Evolutionary conservation across 2,329 filamentous ascomycete species (phyloP), one percentile per base, ranked within the genome.

Genomic region (Sporothrix schenckii): DNA sequence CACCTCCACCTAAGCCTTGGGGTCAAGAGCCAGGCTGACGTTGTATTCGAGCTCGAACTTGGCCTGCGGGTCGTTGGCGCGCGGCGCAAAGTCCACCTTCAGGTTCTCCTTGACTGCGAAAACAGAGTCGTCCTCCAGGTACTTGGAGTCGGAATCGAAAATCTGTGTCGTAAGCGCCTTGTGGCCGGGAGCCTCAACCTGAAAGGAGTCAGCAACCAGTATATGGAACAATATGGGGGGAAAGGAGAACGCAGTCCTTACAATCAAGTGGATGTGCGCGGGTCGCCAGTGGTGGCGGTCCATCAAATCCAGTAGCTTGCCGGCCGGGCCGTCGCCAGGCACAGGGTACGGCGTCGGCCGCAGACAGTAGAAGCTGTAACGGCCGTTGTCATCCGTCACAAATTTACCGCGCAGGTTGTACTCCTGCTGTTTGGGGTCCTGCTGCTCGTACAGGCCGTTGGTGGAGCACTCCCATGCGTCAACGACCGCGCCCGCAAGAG

Each of bases 131-230:
- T 79, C 77, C n/a, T 74, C 72, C n/a, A 91, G 80, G 74, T 90
- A 89, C 72, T 86, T 81, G 76, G 87, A 84, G 65, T 83, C 80
- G 63, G 83, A 80, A 77, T 91, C 88, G 76, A 91, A 92, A 67
- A 91, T 87, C 76, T 92, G 89, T 0, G 89, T 91, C 0, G 89
- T 91, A 63, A 96, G 84, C 0, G 89, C 83, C 75, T 88, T 90
- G 81, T 90, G 89, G 9, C 85, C 86, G 1, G 85, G 82, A 14
- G 83, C 82, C 39, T 84, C 83, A 65, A 82, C 78, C 80, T 80
- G 21, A 19, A 3, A 39, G 11, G 39, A n/a, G 24, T 34, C 14
- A 16, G 39, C 3, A 3, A 27, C n/a, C 4, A 11, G 19, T 9
- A 19, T 9, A 39, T 19, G 4, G 4, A 34, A 16, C 5, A 16